phyloP scores from a whole-genome alignment of 2,329 filamentous ascomycete species.

The Aspergillus fischeri region DNA sequence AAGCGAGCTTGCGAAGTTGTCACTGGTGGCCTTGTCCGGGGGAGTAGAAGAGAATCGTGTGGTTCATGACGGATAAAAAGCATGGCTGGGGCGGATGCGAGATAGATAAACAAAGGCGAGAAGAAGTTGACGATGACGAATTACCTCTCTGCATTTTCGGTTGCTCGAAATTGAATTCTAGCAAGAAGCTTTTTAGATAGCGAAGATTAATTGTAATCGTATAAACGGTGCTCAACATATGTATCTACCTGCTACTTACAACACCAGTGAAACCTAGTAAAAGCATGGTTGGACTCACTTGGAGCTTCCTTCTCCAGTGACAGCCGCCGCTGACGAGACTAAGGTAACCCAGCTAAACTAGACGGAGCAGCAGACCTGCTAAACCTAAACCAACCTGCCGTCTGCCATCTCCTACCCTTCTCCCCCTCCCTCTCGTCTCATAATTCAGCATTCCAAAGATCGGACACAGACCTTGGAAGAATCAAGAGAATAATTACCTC shows the following conservation, averaged over 20 bases:
- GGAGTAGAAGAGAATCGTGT: not conserved
- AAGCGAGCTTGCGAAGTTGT: not conserved
- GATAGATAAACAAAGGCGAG: not conserved
- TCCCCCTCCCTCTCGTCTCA: not conserved
- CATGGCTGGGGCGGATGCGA: not conserved
- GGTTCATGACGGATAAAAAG: not conserved
- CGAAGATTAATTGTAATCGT: not conserved
- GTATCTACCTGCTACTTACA: not conserved
- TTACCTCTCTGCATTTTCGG: not conserved
- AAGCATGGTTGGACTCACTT: not conserved
- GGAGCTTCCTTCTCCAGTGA: not conserved
- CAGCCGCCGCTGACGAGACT: not conserved
- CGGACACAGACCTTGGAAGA: not conserved
- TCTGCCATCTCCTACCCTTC: constrained; percentile 2
- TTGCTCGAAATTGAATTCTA: not conserved
- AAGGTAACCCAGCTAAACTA: not conserved
- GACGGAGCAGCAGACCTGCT: not conserved
- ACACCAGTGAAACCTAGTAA: not conserved
- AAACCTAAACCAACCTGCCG: not conserved
- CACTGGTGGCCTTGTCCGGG: not conserved
- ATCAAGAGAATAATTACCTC: not conserved
- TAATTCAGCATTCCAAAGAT: constrained; percentile 1
- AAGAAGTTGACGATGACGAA: not conserved
- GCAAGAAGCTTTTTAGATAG: not conserved
- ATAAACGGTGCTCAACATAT: not conserved